Evolutionary conservation across 2,329 filamentous ascomycete species (phyloP), one percentile per base, ranked within the genome.

Genomic region (Monilinia fructigena): DNA sequence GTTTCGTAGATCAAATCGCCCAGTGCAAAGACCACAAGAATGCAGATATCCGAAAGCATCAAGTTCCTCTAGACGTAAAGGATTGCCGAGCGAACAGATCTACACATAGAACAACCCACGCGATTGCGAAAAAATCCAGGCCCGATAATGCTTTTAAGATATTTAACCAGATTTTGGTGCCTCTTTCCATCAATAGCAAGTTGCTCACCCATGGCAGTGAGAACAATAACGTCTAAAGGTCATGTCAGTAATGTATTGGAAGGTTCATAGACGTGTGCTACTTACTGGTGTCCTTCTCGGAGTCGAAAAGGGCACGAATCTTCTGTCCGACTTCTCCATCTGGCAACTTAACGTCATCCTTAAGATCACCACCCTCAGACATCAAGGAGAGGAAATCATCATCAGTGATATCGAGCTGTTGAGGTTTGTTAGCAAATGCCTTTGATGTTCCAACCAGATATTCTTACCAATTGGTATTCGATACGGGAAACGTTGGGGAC

Each of bases 161-260:
- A 70, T 70, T 75, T 74, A 72, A 70, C 69, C 67, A 71, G 76
- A 40, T 38, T 65, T 65, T 80, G 91, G 88, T 80, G 91, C 92
- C 83, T 97, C 93, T 98, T 98, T 82, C 89, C 90, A 79, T 97
- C 93, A 79, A 97, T 89, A 77, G 89, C 90, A 76, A 86, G 82
- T 86, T 98, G 91, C 84, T 99, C 94, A 78, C 91, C 91, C 95
- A 99, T 99, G 79, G 95, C 88, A 76, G 92, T 91, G 79, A 96
- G 90, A 79, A 99, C 88, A 76, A 94, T 90, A 76, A 98, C 89
- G 82, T 93, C 93, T 97, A 54, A 54, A 65, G 35, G 8, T 26
- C 31, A 52, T 55, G 61, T 68, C 62, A 69, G 68, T 50, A 18
- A 6, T 42, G 38, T 35, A 10, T 59, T 52, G 2, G 1, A 60